Evolutionary conservation across 1,139 yeast genomes (phyloP), one percentile per base, ranked within the genome.

Genomic region (Barnettozyma hawaiiensis): DNA sequence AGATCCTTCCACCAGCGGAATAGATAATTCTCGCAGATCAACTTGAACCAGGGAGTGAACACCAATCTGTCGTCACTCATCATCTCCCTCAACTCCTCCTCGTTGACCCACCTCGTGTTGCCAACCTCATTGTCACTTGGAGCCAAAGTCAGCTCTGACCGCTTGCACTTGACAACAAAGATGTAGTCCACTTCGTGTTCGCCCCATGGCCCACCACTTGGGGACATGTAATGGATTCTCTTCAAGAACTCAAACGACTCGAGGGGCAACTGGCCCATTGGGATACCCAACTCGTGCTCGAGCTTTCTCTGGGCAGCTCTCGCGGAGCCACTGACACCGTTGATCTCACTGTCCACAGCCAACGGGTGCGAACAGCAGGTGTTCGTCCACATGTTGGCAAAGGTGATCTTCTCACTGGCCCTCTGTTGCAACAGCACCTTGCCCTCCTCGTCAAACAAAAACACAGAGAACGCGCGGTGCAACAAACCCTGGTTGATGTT

Each of bases 321-420:
- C 61, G 81, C 85, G 42, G 78, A 95, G 44, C 98, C 98, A 21
- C 66, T 65, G 9, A 92, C 70, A 16, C 95, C 85, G 26, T 71
- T 66, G 34, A 70, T 69, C 64, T 92, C 99, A 32, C 78, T 69
- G 31, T 82, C 76, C 22, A 87, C 78, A 47, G 96, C 87, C 46
- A 92, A 71, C 6, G 99, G 99, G 64, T 92, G 99, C 0, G 97
- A 90, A 63, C 99, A 92, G 65, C 98, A 94, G 3, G 99, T 94
- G 63, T 92, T 92, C 34, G 99, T 92, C 99, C 99, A 92, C 83
- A 87, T 79, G 46, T 78, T 78, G 2, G 98, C 95, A 65, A 92
- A 92, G 1, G 99, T 92, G 67, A 92, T 92, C 65, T 92, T 92
- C 62, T 92, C 97, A 46, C 81, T 81, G 1, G 99, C 97, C 56